These are phyloP conservation scores for Fraxinus nigra DNA, from an alignment of 305 asterid genomes.

Conservation along the genomic window DNA sequence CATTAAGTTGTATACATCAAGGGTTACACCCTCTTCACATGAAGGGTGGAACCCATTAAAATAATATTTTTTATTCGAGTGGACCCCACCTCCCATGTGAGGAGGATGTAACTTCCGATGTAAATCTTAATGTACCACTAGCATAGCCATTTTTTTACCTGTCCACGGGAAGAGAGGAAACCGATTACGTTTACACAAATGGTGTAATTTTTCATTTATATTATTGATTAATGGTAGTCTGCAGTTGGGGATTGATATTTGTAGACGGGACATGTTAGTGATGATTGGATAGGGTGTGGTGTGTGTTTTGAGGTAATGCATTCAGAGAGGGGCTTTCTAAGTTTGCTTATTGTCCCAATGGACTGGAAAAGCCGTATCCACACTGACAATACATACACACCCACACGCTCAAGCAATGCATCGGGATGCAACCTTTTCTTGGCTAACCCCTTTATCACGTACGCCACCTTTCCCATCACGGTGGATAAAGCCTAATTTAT, in stretches of 20 bases:
- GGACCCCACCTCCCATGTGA: no score
- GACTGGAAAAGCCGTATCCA: neutral
- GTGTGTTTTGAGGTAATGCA: neutral
- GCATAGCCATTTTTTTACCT: no score
- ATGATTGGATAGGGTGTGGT: neutral
- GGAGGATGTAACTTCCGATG: no score
- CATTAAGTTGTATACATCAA: no score
- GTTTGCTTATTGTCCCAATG: neutral
- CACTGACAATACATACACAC: neutral
- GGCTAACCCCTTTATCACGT: neutral
- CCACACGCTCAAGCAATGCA: slow-evolving; percentile 7
- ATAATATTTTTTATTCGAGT: no score
- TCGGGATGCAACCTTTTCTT: neutral
- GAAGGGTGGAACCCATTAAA: slow-evolving; percentile 26
- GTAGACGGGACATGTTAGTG: neutral
- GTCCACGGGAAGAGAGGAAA: no score
- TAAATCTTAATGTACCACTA: slow-evolving; percentile 17
- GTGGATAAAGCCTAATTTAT: neutral
- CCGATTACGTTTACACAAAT: no score
- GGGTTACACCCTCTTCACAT: slow-evolving; percentile 3
- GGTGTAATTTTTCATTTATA: no score
- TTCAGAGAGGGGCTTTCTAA: neutral
- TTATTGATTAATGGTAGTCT: no score
- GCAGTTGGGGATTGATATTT: no score
- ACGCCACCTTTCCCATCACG: neutral